phyloP scores from a whole-genome alignment of 495 filamentous ascomycete species.

The Penicillium crystallinum region DNA sequence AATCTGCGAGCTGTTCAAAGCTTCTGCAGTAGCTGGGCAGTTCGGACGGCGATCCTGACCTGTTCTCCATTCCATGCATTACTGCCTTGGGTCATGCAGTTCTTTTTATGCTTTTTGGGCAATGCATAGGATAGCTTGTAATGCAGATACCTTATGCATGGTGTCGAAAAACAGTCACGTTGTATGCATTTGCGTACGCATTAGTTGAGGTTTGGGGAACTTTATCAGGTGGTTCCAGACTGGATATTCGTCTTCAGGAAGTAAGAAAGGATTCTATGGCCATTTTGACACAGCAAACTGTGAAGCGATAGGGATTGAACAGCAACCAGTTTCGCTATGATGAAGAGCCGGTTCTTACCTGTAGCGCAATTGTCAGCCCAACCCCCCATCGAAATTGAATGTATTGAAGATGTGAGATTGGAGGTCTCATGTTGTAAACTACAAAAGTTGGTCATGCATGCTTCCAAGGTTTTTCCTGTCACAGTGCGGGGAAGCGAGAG shows the following conservation, averaged over 20 bases:
- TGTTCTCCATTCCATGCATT: neutral
- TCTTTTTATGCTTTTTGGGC: neutral
- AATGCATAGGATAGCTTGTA: neutral
- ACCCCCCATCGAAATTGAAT: neutral
- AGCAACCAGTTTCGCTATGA: slow-evolving; percentile 57
- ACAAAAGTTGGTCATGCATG: slow-evolving; percentile 64
- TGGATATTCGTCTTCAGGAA: slow-evolving; percentile 65
- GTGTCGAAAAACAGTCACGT: slow-evolving; percentile 65
- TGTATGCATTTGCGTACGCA: slow-evolving; percentile 49
- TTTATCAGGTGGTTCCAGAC: slow-evolving; percentile 61
- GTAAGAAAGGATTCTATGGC: slow-evolving; percentile 56
- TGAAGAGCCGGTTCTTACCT: slow-evolving; percentile 65
- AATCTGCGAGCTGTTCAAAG: slow-evolving; percentile 57
- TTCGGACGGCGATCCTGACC: slow-evolving; percentile 54
- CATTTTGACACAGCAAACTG: neutral
- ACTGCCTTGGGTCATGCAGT: neutral
- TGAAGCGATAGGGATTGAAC: neutral
- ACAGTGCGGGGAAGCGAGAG: slow-evolving; percentile 59
- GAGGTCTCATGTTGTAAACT: neutral
- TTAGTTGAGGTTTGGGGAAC: slow-evolving; percentile 49
- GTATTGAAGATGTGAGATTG: neutral
- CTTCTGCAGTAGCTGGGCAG: slow-evolving; percentile 70
- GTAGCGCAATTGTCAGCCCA: neutral
- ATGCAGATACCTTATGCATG: slow-evolving; percentile 51
- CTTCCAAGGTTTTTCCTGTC: slow-evolving; percentile 55